Evolutionary conservation across 208 protist genomes (phyloP).

Genomic region (Crithidia bombi): DNA sequence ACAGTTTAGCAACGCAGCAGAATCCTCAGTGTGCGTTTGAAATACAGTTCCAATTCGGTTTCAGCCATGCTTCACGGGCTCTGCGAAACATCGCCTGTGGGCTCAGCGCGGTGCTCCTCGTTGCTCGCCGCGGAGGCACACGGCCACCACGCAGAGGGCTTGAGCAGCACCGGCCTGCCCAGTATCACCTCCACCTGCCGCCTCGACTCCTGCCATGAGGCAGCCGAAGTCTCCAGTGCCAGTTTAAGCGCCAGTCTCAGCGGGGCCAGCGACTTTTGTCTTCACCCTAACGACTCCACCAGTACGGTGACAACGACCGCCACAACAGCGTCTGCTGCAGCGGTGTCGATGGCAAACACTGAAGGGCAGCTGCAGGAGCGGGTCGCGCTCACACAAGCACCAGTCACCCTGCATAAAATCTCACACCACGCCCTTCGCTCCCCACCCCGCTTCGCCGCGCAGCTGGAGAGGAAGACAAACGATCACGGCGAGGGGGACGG

Average conservation of each 20-base stretch:
- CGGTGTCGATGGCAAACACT: background rate
- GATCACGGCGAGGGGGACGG: background rate
- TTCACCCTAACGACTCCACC: background rate
- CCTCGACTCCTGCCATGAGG: background rate
- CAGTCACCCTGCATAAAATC: background rate
- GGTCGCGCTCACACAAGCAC: background rate
- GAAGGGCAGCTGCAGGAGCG: background rate
- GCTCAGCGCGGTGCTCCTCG: background rate
- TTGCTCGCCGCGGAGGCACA: background rate
- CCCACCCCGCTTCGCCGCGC: background rate
- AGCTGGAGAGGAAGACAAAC: background rate
- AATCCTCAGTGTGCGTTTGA: no score
- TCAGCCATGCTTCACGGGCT: background rate
- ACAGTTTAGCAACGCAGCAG: no score
- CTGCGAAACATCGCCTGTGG: background rate
- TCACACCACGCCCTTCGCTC: background rate
- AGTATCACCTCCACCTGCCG: background rate
- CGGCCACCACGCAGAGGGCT: background rate
- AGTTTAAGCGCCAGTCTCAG: conserved; percentile 7
- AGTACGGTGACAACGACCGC: background rate
- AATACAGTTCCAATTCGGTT: background rate
- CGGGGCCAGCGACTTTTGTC: background rate
- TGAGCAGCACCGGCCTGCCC: background rate
- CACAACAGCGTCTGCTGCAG: background rate
- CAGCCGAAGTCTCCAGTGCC: background rate